phyloP scores from a whole-genome alignment of 139 green algal genomes.

The Coelastrella sp. region DNA sequence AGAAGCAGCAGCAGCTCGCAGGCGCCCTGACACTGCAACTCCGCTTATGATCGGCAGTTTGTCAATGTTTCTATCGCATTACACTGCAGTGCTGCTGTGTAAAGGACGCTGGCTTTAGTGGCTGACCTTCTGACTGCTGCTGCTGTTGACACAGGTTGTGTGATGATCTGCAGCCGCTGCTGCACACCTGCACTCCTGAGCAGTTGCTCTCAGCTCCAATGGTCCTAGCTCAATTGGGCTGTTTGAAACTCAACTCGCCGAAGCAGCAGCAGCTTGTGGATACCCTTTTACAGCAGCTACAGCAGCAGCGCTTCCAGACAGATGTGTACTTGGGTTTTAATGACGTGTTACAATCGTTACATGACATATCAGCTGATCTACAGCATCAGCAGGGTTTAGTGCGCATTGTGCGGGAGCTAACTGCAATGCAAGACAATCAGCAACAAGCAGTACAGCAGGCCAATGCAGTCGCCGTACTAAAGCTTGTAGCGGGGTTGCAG shows the following conservation, averaged over 20 bases:
- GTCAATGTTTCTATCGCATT: no score
- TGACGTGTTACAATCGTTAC: background rate
- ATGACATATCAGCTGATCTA: no score
- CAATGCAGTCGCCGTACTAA: background rate
- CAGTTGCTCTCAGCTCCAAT: background rate
- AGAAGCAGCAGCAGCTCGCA: no score
- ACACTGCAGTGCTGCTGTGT: no score
- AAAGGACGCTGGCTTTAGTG: no score
- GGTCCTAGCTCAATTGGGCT: constrained; percentile 25
- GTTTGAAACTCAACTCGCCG: constrained; percentile 16
- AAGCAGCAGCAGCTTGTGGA: constrained; percentile 36
- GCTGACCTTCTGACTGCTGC: no score
- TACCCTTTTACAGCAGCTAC: background rate
- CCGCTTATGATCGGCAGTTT: no score
- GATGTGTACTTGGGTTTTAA: background rate
- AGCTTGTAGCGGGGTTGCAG: constrained; percentile 12
- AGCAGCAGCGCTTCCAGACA: background rate
- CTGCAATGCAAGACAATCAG: background rate
- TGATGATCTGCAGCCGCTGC: constrained; percentile 5
- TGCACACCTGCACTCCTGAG: background rate
- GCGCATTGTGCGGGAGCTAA: background rate
- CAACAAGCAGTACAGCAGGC: background rate
- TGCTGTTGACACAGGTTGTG: background rate
- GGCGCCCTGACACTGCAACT: no score
- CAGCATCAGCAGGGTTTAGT: background rate